Evolutionary conservation across 768 basidiomycete genomes (phyloP), one percentile per base, ranked within the genome.

Genomic region (Paxillus ammoniavirescens): DNA sequence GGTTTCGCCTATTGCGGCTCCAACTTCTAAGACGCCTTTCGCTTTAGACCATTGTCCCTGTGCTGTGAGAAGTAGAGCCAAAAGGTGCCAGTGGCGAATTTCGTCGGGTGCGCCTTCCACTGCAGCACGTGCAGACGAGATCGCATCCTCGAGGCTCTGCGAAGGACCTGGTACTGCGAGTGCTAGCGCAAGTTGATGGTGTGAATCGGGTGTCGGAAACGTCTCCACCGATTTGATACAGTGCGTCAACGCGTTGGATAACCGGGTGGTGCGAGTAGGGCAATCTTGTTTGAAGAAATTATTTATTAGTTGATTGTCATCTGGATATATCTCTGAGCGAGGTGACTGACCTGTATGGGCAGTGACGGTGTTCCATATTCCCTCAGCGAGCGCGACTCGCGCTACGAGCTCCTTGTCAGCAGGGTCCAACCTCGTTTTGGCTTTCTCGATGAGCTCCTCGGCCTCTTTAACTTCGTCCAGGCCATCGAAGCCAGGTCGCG

Each of bases 51-150:
- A 92, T 59, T 93, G 85, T 57, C 88, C 91, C 28, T 77, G 74
- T 8, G 89, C 86, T 0, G 85, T 84, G n/a, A 95, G 76, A 10
- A 96, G 69, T 5, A 98, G 73, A 0, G 89, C 93, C 0, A 98
- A 77, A 14, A 98, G 80, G 70, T 98, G 96, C 95, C 94, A 98
- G 49, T 89, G 87, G 40, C 91, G 80, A 23, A 90, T 68, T 54
- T 82, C 78, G 31, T 68, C 72, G 0, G 86, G 75, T 30, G 87
- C 82, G 6, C 77, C 75, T 65, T 94, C 89, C 3, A 96, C 83
- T 1, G 93, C 89, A 4, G 74, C 63, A 6, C 86, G 83, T 0
- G 91, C 89, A 47, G 83, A 74, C 13, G 77, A 69, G 7, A 89
- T 79, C 0, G 94, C 91, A 28, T 77, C 72, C n/a, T 82, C 75